Evolutionary conservation across 371 early-diverging fungal species (phyloP).

Genomic region (Zychaea mexicana): DNA sequence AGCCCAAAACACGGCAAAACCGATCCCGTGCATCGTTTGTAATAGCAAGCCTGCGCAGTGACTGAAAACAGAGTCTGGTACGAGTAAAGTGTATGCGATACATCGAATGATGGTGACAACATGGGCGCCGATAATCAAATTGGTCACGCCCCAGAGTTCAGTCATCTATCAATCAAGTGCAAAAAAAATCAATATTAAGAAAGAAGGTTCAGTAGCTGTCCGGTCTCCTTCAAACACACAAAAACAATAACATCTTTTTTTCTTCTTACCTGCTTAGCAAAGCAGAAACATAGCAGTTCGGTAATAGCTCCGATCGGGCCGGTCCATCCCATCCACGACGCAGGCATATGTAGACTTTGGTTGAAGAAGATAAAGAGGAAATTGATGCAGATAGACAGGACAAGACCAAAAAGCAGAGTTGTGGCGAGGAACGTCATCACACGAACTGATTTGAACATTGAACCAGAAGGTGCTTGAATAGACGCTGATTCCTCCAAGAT

Average conservation of each 20-base stretch:
- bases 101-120: conserved; percentile 39
- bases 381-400: conserved; percentile 40
- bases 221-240: not conserved
- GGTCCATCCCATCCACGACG: conserved; percentile 38
- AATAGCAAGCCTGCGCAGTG: conserved; percentile 36
- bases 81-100: conserved; percentile 33
- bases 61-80: conserved; percentile 29
- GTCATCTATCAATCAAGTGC: conserved; percentile 36
- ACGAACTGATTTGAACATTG: conserved; percentile 8
- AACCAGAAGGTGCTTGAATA: not conserved
- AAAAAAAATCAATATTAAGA: not conserved
- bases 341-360: conserved; percentile 28
- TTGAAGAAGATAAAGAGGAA: conserved; percentile 36
- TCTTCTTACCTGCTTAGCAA: conserved; percentile 26
- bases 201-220: not conserved
- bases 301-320: conserved; percentile 36
- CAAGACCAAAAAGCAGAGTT: conserved; percentile 32
- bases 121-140: conserved; percentile 43
- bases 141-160: conserved; percentile 41
- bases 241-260: not conserved
- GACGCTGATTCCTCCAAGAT: conserved; percentile 6
- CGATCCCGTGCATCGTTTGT: conserved; percentile 43
- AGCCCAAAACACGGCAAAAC: conserved; percentile 35
- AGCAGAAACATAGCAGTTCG: conserved; percentile 38
- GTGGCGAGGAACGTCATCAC: conserved; percentile 30